phyloP scores from a whole-genome alignment of 768 basidiomycete genomes.

The Zangia roseola region DNA sequence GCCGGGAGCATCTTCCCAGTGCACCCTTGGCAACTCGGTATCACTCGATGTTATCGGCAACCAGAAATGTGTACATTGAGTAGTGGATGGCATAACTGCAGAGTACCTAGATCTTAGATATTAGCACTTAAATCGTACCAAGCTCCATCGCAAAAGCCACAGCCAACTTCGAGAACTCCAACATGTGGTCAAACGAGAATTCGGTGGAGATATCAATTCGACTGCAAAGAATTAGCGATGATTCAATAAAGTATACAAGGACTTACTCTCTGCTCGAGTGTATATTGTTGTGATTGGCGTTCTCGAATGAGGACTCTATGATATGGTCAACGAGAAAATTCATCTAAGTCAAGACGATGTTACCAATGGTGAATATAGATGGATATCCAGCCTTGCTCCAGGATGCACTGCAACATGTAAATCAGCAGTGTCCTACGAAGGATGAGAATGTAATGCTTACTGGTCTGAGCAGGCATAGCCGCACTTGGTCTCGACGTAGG shows the following conservation, averaged over 20 bases:
- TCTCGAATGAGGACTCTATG: conserved; percentile 65
- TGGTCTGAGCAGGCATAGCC: conserved; percentile 96
- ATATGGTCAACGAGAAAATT: neutral
- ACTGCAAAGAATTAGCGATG: conserved; percentile 39
- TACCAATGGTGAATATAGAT: conserved; percentile 75
- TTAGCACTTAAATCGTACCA: conserved; percentile 38
- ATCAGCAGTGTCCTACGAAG: conserved; percentile 25
- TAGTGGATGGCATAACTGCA: neutral
- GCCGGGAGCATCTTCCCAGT: too few species aligned
- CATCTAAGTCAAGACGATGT: neutral
- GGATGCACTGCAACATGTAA: conserved; percentile 51
- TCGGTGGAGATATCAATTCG: conserved; percentile 84
- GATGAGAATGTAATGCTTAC: conserved; percentile 42
- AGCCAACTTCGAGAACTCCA: conserved; percentile 83
- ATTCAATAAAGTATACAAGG: conserved; percentile 38
- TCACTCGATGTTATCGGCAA: neutral
- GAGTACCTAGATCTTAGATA: neutral
- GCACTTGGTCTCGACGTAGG: conserved; percentile 81
- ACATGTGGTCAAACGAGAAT: conserved; percentile 89
- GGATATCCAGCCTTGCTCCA: conserved; percentile 88
- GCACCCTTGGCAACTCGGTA: too few species aligned
- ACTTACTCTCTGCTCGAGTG: conserved; percentile 80
- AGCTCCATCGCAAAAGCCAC: conserved; percentile 79
- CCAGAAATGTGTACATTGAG: neutral
- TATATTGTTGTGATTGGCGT: conserved; percentile 74